Evolutionary conservation across 305 asterid genomes (phyloP), one percentile per base, ranked within the genome.

Genomic region (Fraxinus greggii): DNA sequence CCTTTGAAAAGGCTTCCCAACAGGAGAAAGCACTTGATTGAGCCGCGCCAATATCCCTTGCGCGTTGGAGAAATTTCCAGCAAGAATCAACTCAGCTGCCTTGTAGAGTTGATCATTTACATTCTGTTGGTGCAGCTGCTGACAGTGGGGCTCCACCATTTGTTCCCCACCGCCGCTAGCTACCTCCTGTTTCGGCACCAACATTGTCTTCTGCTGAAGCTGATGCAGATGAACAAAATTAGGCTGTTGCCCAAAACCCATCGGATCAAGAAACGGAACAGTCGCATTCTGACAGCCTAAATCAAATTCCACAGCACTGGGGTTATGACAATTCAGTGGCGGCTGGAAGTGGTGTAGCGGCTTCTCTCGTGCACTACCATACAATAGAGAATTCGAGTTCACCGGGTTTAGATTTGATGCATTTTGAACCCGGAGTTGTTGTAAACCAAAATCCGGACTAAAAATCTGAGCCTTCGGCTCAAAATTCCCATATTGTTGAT

Each of bases 21-120:
- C 73, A 75, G 90, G 91, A 79, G 90, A 82, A 77, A 89, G 87
- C 87, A 92, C 84, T 90, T 91, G 99, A 96, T 96, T 96, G 99
- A 96, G 99, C 99, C 99, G 99, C 98, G 99, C 98, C 99, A 96
- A 96, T 96, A 96, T 96, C 99, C 89, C 94, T 89, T 94, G 95
- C 93, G 94, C 91, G 89, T 85, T 86, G 75, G 90, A 82, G 89
- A 87, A 86, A 72, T 86, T 88, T 72, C 94, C 92, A 77, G 90
- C 83, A 78, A 82, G 83, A 74, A 87, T 82, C 69, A 84, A 78
- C 81, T 89, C 94, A 1, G 87, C 87, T 33, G 92, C 94, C 90
- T 91, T 86, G 32, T 29, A 87, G 33, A 91, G 82, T 78, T 84
- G 88, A 81, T 89, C 92, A 28, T 84, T 85, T 7, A 91, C 77